Evolutionary conservation across 169 alveolate species (phyloP).

Genomic region (Plasmodium blacklocki): DNA sequence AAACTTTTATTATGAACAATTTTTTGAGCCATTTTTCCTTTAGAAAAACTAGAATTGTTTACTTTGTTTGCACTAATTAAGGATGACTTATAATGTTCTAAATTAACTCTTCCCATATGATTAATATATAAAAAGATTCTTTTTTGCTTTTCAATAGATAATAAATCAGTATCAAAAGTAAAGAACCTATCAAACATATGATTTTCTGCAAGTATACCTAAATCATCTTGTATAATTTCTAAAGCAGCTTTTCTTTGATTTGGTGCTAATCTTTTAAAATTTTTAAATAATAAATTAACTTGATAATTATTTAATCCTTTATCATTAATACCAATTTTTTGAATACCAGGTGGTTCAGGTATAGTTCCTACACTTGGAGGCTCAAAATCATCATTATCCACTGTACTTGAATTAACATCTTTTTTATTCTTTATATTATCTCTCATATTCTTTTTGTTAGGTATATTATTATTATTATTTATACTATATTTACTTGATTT

Average conservation of each 20-base stretch:
- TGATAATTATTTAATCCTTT: conserved; percentile 86
- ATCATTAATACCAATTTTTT: conserved; percentile 84
- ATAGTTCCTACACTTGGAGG: conserved; percentile 86
- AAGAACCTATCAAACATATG: conserved; percentile 84
- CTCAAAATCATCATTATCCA: conserved; percentile 51
- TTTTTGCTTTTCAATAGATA: conserved; percentile 89
- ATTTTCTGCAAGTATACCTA: conserved; percentile 89
- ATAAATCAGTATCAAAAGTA: conserved; percentile 87
- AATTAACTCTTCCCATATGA: conserved; percentile 87
- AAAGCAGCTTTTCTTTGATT: conserved; percentile 90
- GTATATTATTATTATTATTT: not conserved
- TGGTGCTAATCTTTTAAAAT: conserved; percentile 86
- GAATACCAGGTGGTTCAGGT: conserved; percentile 89
- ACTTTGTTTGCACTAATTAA: conserved; percentile 40
- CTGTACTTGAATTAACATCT: conserved; percentile 4
- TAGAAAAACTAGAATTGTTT: conserved; percentile 16
- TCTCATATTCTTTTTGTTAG: conserved; percentile 6
- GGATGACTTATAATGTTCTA: conserved; percentile 79
- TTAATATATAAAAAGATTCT: conserved; percentile 86
- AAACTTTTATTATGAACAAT: conserved; percentile 33
- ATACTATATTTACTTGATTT: conserved; percentile 16
- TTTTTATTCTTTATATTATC: conserved; percentile 25
- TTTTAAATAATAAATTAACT: conserved; percentile 81
- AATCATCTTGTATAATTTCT: conserved; percentile 90
- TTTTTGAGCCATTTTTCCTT: conserved; percentile 25